These are phyloP conservation scores for Apiotrichum gamsii DNA, from an alignment of 1,284 basidiomycete genomes.

Conservation along the genomic window DNA sequence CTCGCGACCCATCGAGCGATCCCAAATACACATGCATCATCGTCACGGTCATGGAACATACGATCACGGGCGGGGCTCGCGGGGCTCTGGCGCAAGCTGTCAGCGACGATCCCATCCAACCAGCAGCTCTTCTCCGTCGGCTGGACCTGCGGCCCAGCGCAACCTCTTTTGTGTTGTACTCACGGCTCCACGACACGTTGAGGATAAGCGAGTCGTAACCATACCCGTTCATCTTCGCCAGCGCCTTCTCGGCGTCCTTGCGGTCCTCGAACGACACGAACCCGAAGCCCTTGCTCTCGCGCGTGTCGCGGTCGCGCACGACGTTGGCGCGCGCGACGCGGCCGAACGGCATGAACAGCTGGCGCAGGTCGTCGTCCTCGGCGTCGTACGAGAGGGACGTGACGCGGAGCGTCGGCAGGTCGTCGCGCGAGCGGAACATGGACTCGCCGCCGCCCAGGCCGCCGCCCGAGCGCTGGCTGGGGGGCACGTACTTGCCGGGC, in stretches of 20 bases:
- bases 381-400: conserved; percentile 96
- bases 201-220: conserved; percentile 50
- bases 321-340: conserved; percentile 86
- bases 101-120: no score
- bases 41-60: conserved; percentile 2
- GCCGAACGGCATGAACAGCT: conserved; percentile 74
- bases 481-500: conserved; percentile 83
- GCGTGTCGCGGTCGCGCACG: conserved; percentile 90
- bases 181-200: conserved; percentile 40
- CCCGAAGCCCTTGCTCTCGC: conserved; percentile 72
- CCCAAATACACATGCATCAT: conserved; percentile 2
- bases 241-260: conserved; percentile 73
- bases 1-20: no score
- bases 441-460: conserved; percentile 72
- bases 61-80: conserved; percentile 26
- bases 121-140: no score
- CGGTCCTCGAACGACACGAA: conserved; percentile 82
- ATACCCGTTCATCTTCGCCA: conserved; percentile 87
- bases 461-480: conserved; percentile 50
- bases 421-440: conserved; percentile 72
- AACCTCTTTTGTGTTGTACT: conserved; percentile 17
- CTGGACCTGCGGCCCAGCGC: neutral
- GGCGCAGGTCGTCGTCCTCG: conserved; percentile 87
- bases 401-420: conserved; percentile 91
- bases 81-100: conserved; percentile 19